phyloP scores from a whole-genome alignment of 768 basidiomycete genomes.

The Myochromella boudieri region DNA sequence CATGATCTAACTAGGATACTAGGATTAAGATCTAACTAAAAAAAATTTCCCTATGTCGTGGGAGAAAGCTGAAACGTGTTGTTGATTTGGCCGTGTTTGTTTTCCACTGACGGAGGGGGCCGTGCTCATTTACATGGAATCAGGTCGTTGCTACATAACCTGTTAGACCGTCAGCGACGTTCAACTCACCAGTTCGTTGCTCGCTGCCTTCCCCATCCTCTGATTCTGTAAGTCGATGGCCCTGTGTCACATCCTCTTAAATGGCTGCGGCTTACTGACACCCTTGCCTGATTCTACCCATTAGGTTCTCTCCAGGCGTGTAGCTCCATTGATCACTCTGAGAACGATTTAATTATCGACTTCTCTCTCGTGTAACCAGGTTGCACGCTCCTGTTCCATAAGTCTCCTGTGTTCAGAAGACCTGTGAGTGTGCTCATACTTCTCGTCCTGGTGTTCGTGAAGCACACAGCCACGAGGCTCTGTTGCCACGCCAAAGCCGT shows the following conservation, averaged over 20 bases:
- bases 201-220: conserved; percentile 20
- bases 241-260: conserved; percentile 1
- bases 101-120: conserved; percentile 32
- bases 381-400: conserved; percentile 19
- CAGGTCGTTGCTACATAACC: conserved; percentile 45
- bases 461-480: conserved; percentile 39
- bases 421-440: conserved; percentile 16
- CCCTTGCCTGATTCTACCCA: not conserved
- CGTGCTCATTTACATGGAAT: conserved; percentile 37
- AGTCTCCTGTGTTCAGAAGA: conserved; percentile 18
- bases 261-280: not conserved
- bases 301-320: conserved; percentile 24
- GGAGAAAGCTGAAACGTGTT: conserved; percentile 21
- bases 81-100: conserved; percentile 36
- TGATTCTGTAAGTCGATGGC: conserved; percentile 16
- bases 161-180: conserved; percentile 41
- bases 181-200: conserved; percentile 28
- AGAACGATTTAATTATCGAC: conserved; percentile 30
- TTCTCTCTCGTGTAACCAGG: conserved; percentile 22
- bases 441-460: conserved; percentile 11
- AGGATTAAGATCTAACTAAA: conserved; percentile 4
- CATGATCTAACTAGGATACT: not conserved
- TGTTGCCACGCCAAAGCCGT: conserved; percentile 35
- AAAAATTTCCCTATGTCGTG: conserved; percentile 10
- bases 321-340: conserved; percentile 24